phyloP scores from a whole-genome alignment of 495 filamentous ascomycete genomes.

The Acidomyces sp. region DNA sequence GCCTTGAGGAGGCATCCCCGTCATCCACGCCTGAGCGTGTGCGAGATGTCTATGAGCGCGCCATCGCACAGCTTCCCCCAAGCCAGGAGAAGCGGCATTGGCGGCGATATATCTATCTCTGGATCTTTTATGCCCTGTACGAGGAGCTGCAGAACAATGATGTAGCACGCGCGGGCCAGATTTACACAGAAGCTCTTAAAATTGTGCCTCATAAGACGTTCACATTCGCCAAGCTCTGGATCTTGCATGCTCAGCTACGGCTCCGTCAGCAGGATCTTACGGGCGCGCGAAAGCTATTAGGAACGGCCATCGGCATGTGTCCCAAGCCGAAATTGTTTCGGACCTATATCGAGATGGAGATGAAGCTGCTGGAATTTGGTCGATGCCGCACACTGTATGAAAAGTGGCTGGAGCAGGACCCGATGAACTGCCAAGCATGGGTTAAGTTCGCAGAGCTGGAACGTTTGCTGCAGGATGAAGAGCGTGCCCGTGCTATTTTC shows the following conservation, averaged over 20 bases:
- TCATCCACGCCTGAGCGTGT: constrained; percentile 61
- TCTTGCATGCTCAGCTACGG: constrained; percentile 86
- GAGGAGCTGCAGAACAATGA: constrained; percentile 81
- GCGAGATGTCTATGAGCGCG: constrained; percentile 86
- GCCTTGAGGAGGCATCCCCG: constrained; percentile 64
- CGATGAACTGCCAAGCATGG: constrained; percentile 82
- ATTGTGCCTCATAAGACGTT: constrained; percentile 92
- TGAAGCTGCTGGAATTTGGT: constrained; percentile 81
- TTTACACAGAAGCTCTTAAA: constrained; percentile 78
- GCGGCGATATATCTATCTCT: constrained; percentile 93
- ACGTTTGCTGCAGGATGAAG: constrained; percentile 73
- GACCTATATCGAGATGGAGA: constrained; percentile 82
- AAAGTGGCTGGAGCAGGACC: constrained; percentile 84
- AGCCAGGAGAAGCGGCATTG: constrained; percentile 96
- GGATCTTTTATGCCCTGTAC: constrained; percentile 93
- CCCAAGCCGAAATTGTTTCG: constrained; percentile 93
- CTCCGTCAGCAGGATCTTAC: constrained; percentile 71
- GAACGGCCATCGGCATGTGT: constrained; percentile 80
- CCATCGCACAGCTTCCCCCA: constrained; percentile 90
- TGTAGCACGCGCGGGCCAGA: constrained; percentile 65
- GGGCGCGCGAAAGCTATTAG: constrained; percentile 72
- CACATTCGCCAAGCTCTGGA: constrained; percentile 94
- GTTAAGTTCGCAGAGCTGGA: constrained; percentile 90
- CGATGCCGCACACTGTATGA: constrained; percentile 83
- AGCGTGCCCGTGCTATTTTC: constrained; percentile 79